Percentiles rank a stretch among this genome's conserved stretches.
These are phyloP conservation scores for Populus euphratica DNA, from an alignment of 345 rosid genomes.

Conservation along the genomic window DNA sequence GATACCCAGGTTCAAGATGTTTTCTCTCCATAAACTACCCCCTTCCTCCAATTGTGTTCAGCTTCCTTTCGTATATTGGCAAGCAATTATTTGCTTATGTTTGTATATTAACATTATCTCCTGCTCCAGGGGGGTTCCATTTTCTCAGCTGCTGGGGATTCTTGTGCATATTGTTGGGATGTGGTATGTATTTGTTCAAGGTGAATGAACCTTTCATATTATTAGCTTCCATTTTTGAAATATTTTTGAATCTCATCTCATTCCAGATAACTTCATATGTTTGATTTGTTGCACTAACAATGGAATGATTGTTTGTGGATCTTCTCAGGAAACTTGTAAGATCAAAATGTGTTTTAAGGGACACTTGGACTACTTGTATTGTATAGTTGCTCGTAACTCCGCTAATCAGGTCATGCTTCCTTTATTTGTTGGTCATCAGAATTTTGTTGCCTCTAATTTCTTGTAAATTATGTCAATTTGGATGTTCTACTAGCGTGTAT, in stretches of 20 bases:
- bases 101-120: constrained; percentile 15
- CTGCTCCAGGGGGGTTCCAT: constrained; percentile 62
- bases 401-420: constrained; percentile 59
- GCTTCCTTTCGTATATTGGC: background rate
- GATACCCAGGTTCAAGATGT: constrained; percentile 52
- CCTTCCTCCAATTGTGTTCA: background rate
- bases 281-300: constrained; percentile 8
- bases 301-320: constrained; percentile 6
- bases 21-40: background rate
- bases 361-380: constrained; percentile 82
- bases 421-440: background rate
- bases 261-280: background rate
- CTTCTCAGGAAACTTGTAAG: constrained; percentile 75
- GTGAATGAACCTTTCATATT: constrained; percentile 17
- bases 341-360: constrained; percentile 80
- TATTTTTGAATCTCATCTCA: background rate
- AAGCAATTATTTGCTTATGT: constrained; percentile 4
- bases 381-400: constrained; percentile 64
- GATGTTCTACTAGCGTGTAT: background rate
- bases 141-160: constrained; percentile 89
- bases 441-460: background rate
- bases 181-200: constrained; percentile 62
- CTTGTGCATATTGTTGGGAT: constrained; percentile 96
- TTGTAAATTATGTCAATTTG: background rate
- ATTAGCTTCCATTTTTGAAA: background rate